These are phyloP conservation scores for Tuctoria greenei DNA, from an alignment of 176 grass and related monocot species.

Conservation along the genomic window DNA sequence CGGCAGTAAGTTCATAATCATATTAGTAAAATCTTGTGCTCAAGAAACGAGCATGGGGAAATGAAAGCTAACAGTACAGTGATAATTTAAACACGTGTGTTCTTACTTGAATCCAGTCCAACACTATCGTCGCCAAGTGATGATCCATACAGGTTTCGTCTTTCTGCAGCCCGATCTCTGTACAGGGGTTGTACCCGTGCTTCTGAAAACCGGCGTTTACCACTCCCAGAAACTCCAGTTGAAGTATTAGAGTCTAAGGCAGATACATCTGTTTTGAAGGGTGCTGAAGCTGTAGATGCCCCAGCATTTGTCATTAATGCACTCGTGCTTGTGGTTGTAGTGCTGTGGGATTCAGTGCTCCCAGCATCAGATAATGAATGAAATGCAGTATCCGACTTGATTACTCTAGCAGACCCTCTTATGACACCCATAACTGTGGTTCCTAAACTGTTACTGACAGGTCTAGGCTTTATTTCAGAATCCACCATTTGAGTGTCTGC, in stretches of 20 bases:
- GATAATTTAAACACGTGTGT: conserved; percentile 1
- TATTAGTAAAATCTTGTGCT: conserved; percentile 18
- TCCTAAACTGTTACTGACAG: conserved; percentile 61
- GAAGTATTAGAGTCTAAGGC: conserved; percentile 56
- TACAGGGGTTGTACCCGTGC: conserved; percentile 70
- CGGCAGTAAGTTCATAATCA: background rate
- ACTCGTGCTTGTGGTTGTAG: conserved; percentile 29
- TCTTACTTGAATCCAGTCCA: conserved; percentile 81
- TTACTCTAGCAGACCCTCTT: conserved; percentile 72
- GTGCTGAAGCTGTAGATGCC: conserved; percentile 28
- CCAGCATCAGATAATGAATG: conserved; percentile 40
- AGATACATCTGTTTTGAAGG: conserved; percentile 84
- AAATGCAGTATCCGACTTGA: conserved; percentile 66
- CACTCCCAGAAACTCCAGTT: conserved; percentile 56
- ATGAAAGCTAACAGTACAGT: background rate
- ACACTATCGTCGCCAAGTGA: conserved; percentile 45
- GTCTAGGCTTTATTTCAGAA: conserved; percentile 64
- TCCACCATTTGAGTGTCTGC: conserved; percentile 22
- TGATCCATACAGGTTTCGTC: conserved; percentile 82
- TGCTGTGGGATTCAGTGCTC: conserved; percentile 22
- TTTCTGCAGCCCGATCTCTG: conserved; percentile 96
- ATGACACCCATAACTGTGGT: conserved; percentile 80
- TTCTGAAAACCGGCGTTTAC: conserved; percentile 93
- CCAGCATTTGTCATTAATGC: conserved; percentile 37
- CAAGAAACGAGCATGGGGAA: background rate